Percentiles rank a stretch among this genome's conserved stretches.
Evolutionary conservation across 305 asterid species (phyloP).

Genomic region (Fraxinus sp.): DNA sequence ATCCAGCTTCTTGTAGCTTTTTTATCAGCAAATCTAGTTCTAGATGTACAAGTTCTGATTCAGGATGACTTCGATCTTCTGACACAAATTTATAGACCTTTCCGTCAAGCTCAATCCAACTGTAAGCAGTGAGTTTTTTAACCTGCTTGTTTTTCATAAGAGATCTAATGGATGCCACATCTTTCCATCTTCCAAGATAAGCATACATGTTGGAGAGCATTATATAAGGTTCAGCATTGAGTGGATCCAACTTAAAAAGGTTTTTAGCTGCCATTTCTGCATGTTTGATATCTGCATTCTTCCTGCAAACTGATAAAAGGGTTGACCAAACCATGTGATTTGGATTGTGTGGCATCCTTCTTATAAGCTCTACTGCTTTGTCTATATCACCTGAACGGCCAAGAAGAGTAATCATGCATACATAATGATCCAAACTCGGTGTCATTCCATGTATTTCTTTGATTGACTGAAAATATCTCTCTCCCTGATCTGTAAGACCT

Average conservation of each 20-base stretch:
- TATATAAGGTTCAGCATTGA: conserved; percentile 20
- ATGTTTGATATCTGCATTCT: conserved; percentile 8
- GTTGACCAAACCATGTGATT: conserved; percentile 18
- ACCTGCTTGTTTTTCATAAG: conserved; percentile 19
- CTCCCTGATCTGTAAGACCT: conserved; percentile 14
- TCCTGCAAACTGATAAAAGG: conserved; percentile 16
- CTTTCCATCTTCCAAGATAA: conserved; percentile 17
- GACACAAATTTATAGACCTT: conserved; percentile 13
- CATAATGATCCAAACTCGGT: conserved; percentile 20
- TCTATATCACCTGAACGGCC: conserved; percentile 15
- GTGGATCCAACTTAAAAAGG: conserved; percentile 17
- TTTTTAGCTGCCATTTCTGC: conserved; percentile 16
- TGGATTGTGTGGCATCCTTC: conserved; percentile 18
- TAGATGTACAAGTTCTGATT: conserved; percentile 14
- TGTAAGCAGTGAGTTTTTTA: conserved; percentile 17
- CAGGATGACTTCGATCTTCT: conserved; percentile 21
- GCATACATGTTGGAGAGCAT: conserved; percentile 27
- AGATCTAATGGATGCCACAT: conserved; percentile 20
- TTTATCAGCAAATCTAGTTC: conserved; percentile 3
- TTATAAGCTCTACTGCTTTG: conserved; percentile 20
- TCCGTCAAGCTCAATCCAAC: conserved; percentile 22
- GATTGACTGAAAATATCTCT: conserved; percentile 18
- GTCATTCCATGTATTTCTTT: conserved; percentile 10
- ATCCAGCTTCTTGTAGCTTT: conserved; percentile 17
- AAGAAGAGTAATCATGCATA: conserved; percentile 23